Evolutionary conservation across 495 filamentous ascomycete species (phyloP), one percentile per base, ranked within the genome.

Genomic region (Aspergillus haitiensis): DNA sequence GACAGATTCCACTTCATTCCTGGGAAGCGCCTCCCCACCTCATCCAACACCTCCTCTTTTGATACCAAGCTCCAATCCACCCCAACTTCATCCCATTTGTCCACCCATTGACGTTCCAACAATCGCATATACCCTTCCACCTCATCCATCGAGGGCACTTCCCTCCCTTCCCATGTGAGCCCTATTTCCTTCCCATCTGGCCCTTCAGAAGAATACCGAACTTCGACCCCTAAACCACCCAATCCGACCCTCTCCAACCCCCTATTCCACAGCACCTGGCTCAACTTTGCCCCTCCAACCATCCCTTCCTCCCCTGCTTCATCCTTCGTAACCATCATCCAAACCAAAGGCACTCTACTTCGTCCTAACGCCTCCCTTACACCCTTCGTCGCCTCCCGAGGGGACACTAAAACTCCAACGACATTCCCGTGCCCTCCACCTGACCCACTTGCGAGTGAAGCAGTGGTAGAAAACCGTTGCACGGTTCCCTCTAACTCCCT

Each of bases 401-500:
- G 74, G 52, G 84, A 77, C 6, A 88, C 77, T 60, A 96, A 67
- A 10, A 94, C 61, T 0, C 83, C 92, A 27, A 92, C 64, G 86
- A 34, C 39, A 13, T 42, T 33, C 8, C 31, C 55, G 1, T n/a
- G 39, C 7, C 55, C 42, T 5, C 40, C 6, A 7, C 55, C 45
- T 31, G 6, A 27, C 21, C 21, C 21, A 27, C 21, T 27, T 3
- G 21, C 21, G 21, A 27, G 21, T 27, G 21, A 27, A 27, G 21
- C 21, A 27, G 21, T 27, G 21, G 21, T 27, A 27, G 21, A 27
- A 27, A 27, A 27, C 21, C 21, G 21, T 11, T 49, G 16, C 82
- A 13, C 80, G 76, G 90, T 82, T 11, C 93, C 94, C 67, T 96
- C 91, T 0, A 97, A 80, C 77, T 97, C 94, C 18, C 94, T 84